Conservation (phyloP, 169 alveolate species). For the Plasmodium cynomolgi region DNA sequence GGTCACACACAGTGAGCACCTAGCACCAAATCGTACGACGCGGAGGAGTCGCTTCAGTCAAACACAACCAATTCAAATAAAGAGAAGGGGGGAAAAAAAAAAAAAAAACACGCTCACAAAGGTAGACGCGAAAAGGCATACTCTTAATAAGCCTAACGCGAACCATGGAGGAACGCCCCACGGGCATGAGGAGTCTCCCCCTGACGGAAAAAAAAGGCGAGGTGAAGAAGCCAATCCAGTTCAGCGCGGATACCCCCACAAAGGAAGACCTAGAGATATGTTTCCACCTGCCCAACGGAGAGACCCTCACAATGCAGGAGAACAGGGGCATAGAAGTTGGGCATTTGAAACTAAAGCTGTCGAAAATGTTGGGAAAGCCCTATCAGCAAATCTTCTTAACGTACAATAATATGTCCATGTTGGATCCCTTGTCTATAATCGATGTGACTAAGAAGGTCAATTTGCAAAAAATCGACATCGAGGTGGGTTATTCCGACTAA, state of each 20-base stretch:
- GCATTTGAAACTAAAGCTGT: constrained; percentile 13
- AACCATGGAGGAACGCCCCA: constrained; percentile 19
- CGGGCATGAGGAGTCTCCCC: constrained; percentile 3
- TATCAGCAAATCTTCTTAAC: constrained; percentile 42
- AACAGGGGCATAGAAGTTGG: constrained; percentile 51
- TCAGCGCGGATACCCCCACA: neutral
- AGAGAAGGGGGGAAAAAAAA: neutral
- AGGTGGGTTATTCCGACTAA: constrained; percentile 4
- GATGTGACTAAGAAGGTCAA: constrained; percentile 9
- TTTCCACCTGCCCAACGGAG: constrained; percentile 35
- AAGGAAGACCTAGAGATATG: neutral
- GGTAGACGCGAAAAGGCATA: neutral
- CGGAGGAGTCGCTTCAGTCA: neutral
- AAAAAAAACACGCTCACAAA: neutral
- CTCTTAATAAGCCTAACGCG: neutral
- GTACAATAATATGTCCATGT: constrained; percentile 42
- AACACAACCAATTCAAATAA: neutral
- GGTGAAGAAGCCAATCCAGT: neutral
- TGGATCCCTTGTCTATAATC: constrained; percentile 35
- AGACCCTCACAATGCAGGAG: neutral
- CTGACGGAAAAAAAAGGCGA: constrained; percentile 2
- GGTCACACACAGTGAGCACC: neutral
- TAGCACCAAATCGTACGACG: neutral
- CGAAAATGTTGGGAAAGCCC: neutral
- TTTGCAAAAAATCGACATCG: neutral